Evolutionary conservation across 2,329 filamentous ascomycete species (phyloP).

Genomic region (Xylaria sp.): DNA sequence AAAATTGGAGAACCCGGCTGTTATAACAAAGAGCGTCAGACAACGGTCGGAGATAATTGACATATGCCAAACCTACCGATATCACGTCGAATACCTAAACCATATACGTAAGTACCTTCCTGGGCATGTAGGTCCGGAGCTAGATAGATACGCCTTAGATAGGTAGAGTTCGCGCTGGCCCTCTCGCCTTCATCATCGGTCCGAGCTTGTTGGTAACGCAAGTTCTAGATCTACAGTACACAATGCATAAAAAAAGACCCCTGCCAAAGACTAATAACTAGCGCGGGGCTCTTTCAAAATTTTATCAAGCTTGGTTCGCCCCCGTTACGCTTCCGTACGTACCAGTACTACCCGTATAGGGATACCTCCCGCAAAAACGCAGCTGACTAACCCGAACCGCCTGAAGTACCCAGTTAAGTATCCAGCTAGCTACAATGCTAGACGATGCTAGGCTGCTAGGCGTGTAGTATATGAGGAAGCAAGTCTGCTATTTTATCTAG

Average conservation of each 20-base stretch:
- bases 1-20: neutral
- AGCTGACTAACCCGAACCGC: slow-evolving; percentile 2
- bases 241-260: slow-evolving; percentile 5
- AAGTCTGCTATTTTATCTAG: slow-evolving; percentile 1
- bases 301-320: slow-evolving; percentile 30
- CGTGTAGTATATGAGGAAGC: slow-evolving; percentile 3
- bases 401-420: neutral
- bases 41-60: neutral
- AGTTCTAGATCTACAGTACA: slow-evolving; percentile 28
- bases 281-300: slow-evolving; percentile 31
- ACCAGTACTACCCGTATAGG: neutral
- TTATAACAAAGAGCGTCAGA: neutral
- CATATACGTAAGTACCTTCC: neutral
- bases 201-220: slow-evolving; percentile 18
- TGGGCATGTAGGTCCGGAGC: neutral
- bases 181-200: slow-evolving; percentile 7
- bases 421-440: neutral
- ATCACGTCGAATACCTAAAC: neutral
- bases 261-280: slow-evolving; percentile 20
- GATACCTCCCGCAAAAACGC: neutral
- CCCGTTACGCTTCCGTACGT: neutral
- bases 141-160: neutral
- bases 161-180: neutral
- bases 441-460: neutral
- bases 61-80: slow-evolving; percentile 11